A percentile compares a stretch with the other conserved stretches of the same genome.
Conservation (phyloP, 2,329 filamentous ascomycete genomes). For the Colletotrichum paranaense region DNA sequence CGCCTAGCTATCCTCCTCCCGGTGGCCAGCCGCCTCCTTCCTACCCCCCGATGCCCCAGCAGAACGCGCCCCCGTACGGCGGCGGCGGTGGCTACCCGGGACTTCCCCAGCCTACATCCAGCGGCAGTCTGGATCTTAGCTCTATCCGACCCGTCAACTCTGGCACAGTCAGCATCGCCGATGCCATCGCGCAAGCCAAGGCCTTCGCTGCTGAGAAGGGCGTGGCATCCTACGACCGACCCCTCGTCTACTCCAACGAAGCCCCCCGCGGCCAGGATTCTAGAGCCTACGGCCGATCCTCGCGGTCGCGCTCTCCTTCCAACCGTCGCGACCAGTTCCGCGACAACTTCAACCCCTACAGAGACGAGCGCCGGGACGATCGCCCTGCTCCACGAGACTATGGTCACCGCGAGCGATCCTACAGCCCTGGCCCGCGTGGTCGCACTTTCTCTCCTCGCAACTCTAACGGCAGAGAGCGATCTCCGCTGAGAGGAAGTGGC, state of each 20-base stretch:
- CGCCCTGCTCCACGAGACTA: slow-evolving; percentile 65
- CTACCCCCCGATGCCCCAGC: slow-evolving; percentile 50
- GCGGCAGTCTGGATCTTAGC: slow-evolving; percentile 84
- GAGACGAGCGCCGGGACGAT: slow-evolving; percentile 81
- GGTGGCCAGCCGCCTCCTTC: slow-evolving; percentile 47
- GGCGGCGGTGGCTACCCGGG: slow-evolving; percentile 50
- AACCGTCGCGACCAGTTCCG: slow-evolving; percentile 75
- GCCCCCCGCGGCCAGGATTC: slow-evolving; percentile 47
- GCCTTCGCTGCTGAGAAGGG: slow-evolving; percentile 85
- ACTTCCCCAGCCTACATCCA: slow-evolving; percentile 76
- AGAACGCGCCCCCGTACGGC: slow-evolving; percentile 50
- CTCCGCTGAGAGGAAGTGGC: slow-evolving; percentile 60
- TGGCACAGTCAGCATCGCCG: slow-evolving; percentile 84
- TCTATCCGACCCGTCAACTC: slow-evolving; percentile 82
- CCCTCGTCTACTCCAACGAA: slow-evolving; percentile 56
- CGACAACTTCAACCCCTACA: slow-evolving; percentile 84
- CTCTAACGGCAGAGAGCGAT: slow-evolving; percentile 66
- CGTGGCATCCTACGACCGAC: slow-evolving; percentile 71
- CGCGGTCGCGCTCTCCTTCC: slow-evolving; percentile 79
- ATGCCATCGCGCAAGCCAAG: slow-evolving; percentile 87
- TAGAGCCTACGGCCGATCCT: slow-evolving; percentile 66
- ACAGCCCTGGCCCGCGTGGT: slow-evolving; percentile 72
- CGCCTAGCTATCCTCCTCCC: slow-evolving; percentile 51
- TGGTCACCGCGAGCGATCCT: slow-evolving; percentile 73
- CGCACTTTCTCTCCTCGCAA: slow-evolving; percentile 71